Base-by-base conservation (phyloP, 2,329 filamentous ascomycete species). In the Cladosporium sphaerospermum region DNA sequence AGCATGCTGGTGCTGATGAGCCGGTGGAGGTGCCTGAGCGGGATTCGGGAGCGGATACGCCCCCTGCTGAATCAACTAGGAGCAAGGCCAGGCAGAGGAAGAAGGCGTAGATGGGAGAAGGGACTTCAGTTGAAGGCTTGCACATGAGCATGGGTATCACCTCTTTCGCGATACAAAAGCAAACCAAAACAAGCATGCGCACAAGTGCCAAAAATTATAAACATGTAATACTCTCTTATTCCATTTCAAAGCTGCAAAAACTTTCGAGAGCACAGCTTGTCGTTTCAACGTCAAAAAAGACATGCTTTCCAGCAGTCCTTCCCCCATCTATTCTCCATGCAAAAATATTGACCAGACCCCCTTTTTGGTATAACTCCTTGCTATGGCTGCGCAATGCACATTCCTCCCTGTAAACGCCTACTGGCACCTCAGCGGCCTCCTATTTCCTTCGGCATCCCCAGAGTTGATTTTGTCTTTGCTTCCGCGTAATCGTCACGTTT, bases 21-120 rank as follows among this genome's bases (percentile, higher is more conserved):
- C 65, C 63, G 31, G 64, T 59, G 3, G 63, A 67, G 32, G 36
- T 9, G 4, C 47, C 45, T 11, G 48, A 54, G 52, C 3, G 60
- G 61, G 1, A 59, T 62, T 9, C 58, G 55, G 49, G 28, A 23
- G 48, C 13, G 9, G 59, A 60, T 1, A 57, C 63, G 9, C 59
- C 68, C 8, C 67, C 68, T 2, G 64, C 71, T 32, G 65, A 59
- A 16, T 69, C 67, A 10, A 73, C 72, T 28, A 67, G 72, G 57
- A 74, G 71, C 58, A 74, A 71, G 58, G 65, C 66, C 9, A 71
- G 67, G 53, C 68, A 68, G 14, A 67, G 67, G 52, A 69, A 65
- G 50, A 73, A 68, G 64, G 60, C 58, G 44, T 65, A 28, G 23
- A 28, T 7, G 23, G 23, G 23, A 28, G 7, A 5, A 7, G 23